These are phyloP conservation scores for Nemania sp. DNA, from an alignment of 2,329 filamentous ascomycete genomes.

Conservation along the genomic window DNA sequence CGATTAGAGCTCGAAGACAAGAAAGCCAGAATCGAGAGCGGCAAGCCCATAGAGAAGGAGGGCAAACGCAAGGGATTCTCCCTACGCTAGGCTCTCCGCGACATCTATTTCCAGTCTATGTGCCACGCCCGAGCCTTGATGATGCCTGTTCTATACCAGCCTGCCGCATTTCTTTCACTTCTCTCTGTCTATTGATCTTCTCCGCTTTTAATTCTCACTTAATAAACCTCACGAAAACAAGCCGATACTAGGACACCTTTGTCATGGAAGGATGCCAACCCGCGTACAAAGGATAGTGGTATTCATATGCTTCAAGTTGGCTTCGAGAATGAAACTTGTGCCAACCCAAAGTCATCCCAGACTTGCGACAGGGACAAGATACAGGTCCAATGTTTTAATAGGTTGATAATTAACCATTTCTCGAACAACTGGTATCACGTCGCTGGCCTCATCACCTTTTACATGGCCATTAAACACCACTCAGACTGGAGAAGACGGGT, in stretches of 20 bases:
- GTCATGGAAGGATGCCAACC: conserved; percentile 33
- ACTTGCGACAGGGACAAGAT: conserved; percentile 19
- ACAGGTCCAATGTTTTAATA: conserved; percentile 40
- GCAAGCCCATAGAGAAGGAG: conserved; percentile 96
- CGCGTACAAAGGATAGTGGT: conserved; percentile 17
- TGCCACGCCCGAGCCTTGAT: conserved; percentile 69
- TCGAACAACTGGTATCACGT: conserved; percentile 38
- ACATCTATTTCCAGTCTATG: conserved; percentile 54
- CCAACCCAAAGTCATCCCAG: conserved; percentile 6
- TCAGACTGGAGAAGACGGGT: conserved; percentile 36
- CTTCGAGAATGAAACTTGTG: conserved; percentile 38
- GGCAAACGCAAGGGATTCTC: conserved; percentile 99
- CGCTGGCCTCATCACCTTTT: conserved; percentile 34
- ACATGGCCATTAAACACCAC: conserved; percentile 37
- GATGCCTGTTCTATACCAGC: conserved; percentile 71
- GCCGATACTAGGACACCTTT: conserved; percentile 45
- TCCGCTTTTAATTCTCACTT: conserved; percentile 60
- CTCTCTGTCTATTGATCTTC: conserved; percentile 56
- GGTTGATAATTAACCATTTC: conserved; percentile 41
- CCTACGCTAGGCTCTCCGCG: conserved; percentile 76
- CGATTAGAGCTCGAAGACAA: conserved; percentile 97
- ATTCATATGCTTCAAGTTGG: conserved; percentile 37
- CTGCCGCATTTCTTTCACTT: conserved; percentile 59
- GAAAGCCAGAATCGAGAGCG: conserved; percentile 94
- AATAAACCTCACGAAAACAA: conserved; percentile 56